Evolutionary conservation across 768 basidiomycete genomes (phyloP).

Genomic region (Tylopilus cervinicoccineus): DNA sequence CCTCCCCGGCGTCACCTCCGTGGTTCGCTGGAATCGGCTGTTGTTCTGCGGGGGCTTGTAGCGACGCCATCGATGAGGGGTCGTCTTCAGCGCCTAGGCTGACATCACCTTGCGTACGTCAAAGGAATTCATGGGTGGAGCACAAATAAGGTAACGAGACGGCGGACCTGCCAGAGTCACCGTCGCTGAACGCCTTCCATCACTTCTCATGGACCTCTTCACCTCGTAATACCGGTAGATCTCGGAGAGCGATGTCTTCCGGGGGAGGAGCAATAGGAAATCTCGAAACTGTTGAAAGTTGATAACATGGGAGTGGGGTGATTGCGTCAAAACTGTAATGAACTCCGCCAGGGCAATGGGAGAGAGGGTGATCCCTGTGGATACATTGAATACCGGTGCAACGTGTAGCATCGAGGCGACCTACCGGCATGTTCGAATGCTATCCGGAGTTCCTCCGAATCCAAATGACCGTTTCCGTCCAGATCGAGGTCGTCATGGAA

Average conservation of each 20-base stretch:
- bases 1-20: conserved; percentile 46
- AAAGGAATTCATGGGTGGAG: conserved; percentile 21
- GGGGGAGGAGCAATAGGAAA: conserved; percentile 83
- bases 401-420: conserved; percentile 21
- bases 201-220: conserved; percentile 62
- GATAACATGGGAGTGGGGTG: conserved; percentile 63
- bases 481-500: conserved; percentile 90
- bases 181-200: conserved; percentile 73
- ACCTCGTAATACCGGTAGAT: conserved; percentile 84
- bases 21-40: conserved; percentile 23
- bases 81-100: conserved; percentile 75
- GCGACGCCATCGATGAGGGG: conserved; percentile 35
- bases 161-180: conserved; percentile 84
- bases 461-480: conserved; percentile 82
- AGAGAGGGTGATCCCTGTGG: conserved; percentile 66
- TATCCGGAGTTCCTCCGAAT: conserved; percentile 55
- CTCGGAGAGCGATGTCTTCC: conserved; percentile 75
- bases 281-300: conserved; percentile 86
- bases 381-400: conserved; percentile 13
- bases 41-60: conserved; percentile 11
- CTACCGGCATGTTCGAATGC: conserved; percentile 72
- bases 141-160: conserved; percentile 13
- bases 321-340: conserved; percentile 71
- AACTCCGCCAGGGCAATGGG: conserved; percentile 75
- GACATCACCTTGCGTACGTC: conserved; percentile 59